Percentiles rank a stretch among this genome's conserved stretches.
These are phyloP conservation scores for Trypanosomatidae sp. DNA, from an alignment of 208 protist species.

Conservation along the genomic window DNA sequence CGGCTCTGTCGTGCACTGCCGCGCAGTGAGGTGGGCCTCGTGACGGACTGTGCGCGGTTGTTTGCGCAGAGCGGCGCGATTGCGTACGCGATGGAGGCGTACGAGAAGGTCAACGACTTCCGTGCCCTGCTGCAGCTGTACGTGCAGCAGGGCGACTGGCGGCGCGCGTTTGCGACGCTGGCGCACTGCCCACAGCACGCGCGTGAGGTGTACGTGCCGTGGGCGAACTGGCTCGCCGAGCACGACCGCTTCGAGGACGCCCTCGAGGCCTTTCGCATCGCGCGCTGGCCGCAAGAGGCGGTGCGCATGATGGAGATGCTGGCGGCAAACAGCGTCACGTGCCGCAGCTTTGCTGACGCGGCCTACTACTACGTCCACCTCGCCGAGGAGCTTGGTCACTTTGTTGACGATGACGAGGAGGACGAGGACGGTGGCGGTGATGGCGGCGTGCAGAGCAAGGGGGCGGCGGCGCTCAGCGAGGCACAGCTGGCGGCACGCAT, in stretches of 20 bases:
- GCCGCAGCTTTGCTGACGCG: slow-evolving; percentile 82
- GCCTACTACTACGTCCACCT: slow-evolving; percentile 89
- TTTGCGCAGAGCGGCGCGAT: slow-evolving; percentile 70
- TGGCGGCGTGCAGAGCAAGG: too few species aligned
- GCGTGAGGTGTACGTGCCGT: slow-evolving; percentile 93
- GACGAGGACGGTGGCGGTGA: too few species aligned
- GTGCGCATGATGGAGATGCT: slow-evolving; percentile 88
- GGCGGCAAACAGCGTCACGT: slow-evolving; percentile 87
- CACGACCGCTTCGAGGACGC: slow-evolving; percentile 94
- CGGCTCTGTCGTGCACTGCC: slow-evolving; percentile 70
- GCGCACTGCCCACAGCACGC: slow-evolving; percentile 68
- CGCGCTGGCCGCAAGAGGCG: slow-evolving; percentile 84
- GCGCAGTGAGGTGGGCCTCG: slow-evolving; percentile 72
- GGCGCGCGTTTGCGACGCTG: slow-evolving; percentile 79
- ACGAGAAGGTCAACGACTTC: slow-evolving; percentile 83
- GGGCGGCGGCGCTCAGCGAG: slow-evolving; percentile 17
- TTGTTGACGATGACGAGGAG: slow-evolving; percentile 44
- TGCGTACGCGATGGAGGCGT: slow-evolving; percentile 82
- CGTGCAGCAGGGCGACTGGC: slow-evolving; percentile 85
- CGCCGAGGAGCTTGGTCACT: slow-evolving; percentile 61
- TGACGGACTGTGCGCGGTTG: slow-evolving; percentile 75
- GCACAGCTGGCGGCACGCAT: slow-evolving; percentile 50
- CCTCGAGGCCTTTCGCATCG: slow-evolving; percentile 83
- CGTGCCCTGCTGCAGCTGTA: slow-evolving; percentile 80
- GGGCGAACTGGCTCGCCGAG: slow-evolving; percentile 92